A percentile compares a stretch with the other conserved stretches of the same genome.
phyloP scores from a whole-genome alignment of 441 rosid genomes.

The Arabidopsis hybrid region DNA sequence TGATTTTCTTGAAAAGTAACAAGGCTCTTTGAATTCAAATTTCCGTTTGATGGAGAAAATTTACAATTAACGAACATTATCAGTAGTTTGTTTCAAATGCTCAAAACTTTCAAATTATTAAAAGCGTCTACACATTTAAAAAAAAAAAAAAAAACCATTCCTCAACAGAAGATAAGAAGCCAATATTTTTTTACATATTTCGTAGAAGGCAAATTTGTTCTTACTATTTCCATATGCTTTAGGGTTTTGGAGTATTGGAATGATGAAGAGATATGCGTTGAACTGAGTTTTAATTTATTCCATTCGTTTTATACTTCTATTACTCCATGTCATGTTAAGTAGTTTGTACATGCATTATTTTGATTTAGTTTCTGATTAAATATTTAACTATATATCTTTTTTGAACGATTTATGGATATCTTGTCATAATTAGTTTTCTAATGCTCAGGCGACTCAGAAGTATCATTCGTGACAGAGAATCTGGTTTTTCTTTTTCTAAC shows the following conservation, averaged over 20 bases:
- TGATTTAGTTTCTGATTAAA: not conserved
- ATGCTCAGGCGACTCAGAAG: not conserved
- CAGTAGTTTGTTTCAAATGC: not conserved
- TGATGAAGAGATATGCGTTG: not conserved
- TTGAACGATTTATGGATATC: not conserved
- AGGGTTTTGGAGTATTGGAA: constrained; percentile 10
- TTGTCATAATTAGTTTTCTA: not conserved
- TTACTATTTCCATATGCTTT: constrained; percentile 15
- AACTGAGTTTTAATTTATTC: not conserved
- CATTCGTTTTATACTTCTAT: not conserved
- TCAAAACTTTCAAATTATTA: not conserved
- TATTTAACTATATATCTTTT: not conserved
- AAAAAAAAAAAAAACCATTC: not conserved
- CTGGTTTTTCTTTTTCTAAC: not conserved
- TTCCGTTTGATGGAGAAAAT: constrained; percentile 5
- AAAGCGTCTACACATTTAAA: not conserved
- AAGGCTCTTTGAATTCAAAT: not conserved
- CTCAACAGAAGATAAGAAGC: not conserved
- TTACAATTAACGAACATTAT: not conserved
- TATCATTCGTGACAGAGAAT: not conserved
- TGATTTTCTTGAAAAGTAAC: not conserved
- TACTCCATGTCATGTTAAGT: constrained; percentile 1
- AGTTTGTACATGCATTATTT: not conserved
- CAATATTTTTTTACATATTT: not conserved
- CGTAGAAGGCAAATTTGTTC: not conserved